Evolutionary conservation across 768 basidiomycete genomes (phyloP).

Genomic region (Russula earlei): DNA sequence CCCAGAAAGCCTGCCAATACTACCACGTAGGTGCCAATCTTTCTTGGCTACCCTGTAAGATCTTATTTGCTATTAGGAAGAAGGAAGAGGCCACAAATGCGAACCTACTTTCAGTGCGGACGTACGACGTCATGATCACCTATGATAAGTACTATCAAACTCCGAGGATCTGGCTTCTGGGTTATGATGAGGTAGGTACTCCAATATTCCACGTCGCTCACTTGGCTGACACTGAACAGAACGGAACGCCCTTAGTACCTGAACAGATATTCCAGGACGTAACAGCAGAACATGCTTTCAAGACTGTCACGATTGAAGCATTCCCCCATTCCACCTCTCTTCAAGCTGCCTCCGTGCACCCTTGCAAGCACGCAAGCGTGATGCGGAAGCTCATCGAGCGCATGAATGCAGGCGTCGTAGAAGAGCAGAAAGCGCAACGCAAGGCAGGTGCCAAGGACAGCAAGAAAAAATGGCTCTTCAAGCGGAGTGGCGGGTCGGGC

Average conservation of each 20-base stretch:
- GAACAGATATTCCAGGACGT: constrained; percentile 95
- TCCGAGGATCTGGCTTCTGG: constrained; percentile 93
- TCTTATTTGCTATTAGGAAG: constrained; percentile 28
- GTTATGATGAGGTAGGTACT: constrained; percentile 81
- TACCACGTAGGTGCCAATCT: constrained; percentile 38
- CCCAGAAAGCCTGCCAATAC: constrained; percentile 35
- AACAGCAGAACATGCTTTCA: constrained; percentile 93
- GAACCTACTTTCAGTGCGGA: constrained; percentile 90
- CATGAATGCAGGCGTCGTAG: constrained; percentile 86
- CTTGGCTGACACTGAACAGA: constrained; percentile 35
- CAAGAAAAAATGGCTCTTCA: constrained; percentile 75
- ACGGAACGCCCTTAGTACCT: constrained; percentile 79
- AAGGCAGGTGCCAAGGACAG: constrained; percentile 40
- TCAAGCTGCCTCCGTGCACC: constrained; percentile 89
- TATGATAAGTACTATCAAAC: constrained; percentile 99
- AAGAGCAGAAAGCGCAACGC: constrained; percentile 67
- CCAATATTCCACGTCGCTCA: neutral
- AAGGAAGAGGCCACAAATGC: constrained; percentile 58
- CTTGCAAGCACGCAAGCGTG: constrained; percentile 96
- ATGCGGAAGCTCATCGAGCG: constrained; percentile 99
- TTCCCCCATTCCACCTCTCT: constrained; percentile 90
- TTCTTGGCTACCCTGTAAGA: constrained; percentile 1
- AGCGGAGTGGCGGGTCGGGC: constrained; percentile 50
- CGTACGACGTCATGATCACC: constrained; percentile 99
- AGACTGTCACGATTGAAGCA: constrained; percentile 96